Percentiles rank a stretch among this genome's conserved stretches.
Evolutionary conservation across 495 filamentous ascomycete genomes (phyloP).

Genomic region (Penicillium crystallinum): DNA sequence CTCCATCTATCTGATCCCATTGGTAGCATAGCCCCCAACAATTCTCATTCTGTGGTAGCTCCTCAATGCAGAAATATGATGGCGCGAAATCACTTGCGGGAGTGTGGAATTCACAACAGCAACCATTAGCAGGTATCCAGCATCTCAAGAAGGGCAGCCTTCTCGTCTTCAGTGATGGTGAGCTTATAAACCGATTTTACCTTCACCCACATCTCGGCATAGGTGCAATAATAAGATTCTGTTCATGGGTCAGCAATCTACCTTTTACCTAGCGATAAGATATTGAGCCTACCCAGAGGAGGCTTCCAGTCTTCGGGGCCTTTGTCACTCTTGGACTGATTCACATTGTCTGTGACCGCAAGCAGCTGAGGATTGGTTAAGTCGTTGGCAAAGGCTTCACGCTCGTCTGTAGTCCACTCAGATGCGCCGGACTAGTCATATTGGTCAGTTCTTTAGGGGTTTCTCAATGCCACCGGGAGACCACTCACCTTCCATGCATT

Average conservation of each 20-base stretch:
- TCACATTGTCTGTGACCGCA: conserved; percentile 71
- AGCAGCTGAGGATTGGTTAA: conserved; percentile 63
- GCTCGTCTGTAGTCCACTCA: conserved; percentile 54
- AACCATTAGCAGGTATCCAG: conserved; percentile 59
- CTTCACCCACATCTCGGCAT: conserved; percentile 64
- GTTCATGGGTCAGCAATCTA: not conserved
- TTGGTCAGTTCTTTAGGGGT: not conserved
- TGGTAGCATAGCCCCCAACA: too few relatives aligned
- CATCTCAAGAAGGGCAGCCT: conserved; percentile 59
- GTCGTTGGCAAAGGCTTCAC: conserved; percentile 68
- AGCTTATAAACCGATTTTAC: conserved; percentile 61
- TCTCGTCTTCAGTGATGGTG: conserved; percentile 56
- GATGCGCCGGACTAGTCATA: conserved; percentile 36
- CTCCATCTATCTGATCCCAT: too few relatives aligned
- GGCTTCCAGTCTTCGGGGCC: conserved; percentile 73
- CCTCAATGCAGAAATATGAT: too few relatives aligned
- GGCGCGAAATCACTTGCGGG: too few relatives aligned
- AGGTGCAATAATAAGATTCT: conserved; percentile 67
- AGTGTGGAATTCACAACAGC: too few relatives aligned
- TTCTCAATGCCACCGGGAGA: not conserved
- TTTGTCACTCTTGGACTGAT: conserved; percentile 62
- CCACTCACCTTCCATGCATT: conserved; percentile 64
- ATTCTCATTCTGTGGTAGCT: too few relatives aligned
- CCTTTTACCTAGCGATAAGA: too few relatives aligned
- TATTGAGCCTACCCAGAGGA: conserved; percentile 42